Base-by-base conservation (phyloP, 352 stramenopile species). In the Phytophthora cryptogea region DNA sequence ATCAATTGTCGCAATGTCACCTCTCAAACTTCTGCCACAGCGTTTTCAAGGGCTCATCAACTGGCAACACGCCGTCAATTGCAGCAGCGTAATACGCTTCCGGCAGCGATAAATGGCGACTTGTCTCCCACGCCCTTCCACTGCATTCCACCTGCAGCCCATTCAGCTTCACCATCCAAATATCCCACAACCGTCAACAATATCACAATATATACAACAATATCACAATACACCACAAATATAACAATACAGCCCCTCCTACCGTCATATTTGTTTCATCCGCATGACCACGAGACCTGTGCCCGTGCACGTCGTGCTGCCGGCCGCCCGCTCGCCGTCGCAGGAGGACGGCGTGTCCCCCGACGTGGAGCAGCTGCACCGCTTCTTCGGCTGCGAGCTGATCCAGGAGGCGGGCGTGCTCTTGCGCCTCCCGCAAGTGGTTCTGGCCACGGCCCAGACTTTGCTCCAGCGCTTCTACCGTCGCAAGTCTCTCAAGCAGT, bases 381-480 rank as follows among this genome's bases (percentile, higher is more conserved):
- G 89, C 5, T 89, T 85, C 52, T 97, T 89, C 61, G 89, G 86
- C 43, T 97, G 91, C 53, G 89, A 97, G 65, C 66, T 98, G 26
- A 88, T 97, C 60, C 89, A 97, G 59, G 92, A 97, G 46, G 89
- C 88, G 1, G 89, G 87, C 17, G 71, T 96, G 11, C 68, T 97
- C 33, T 68, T 97, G 45, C 76, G 83, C 5, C 72, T 97, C 28
- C 90, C 92, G 2, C 89, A 97, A 50, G 88, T 97, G 16, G 89
- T 96, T 20, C 90, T 92, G 81, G 89, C 78, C 54, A 98, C 92
- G 3, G 92, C 82, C 23, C 90, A 98, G 63, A 97, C 83, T 23
- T 76, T 97, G 44, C 71, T 97, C 8, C 92, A 98, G 40, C 81
- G 92, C 30, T 98, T 98, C 69, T 97, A 86, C 61, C 94, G 89